Base-by-base conservation (phyloP, 352 stramenopile species). In the Pythium chondricola region DNA sequence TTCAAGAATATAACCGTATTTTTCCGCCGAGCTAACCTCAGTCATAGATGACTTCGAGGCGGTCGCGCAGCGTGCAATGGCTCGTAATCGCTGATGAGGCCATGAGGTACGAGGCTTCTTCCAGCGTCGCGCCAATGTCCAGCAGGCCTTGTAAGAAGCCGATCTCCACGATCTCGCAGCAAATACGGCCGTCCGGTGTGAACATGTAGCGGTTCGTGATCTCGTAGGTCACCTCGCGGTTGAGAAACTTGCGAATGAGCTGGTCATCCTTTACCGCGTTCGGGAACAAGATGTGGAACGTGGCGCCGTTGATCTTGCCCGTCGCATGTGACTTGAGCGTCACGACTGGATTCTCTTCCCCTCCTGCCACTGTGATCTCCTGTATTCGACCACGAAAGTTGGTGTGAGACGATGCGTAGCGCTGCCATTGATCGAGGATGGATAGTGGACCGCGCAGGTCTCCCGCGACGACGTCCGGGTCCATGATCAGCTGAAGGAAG, bases 261-360 rank as follows among this genome's bases (percentile, higher is more conserved):
- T 18, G 39, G 16, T 55, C 33, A 20, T 51, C 14, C 21, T 29
- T 25, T 4, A 61, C 18, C 1, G 36, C 52, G 14, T 42, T 17
- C 2, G 52, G 52, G 21, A 60, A 60, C n/a, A 60, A 22, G 22
- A 39, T 54, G 39, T 45, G 46, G 38, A 60, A 60, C 30, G 52
- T 60, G 37, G 52, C 44, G 22, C 43, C 44, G 1, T 43, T 60
- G 44, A 60, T 60, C 32, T 48, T 54, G 29, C 44, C 52, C 10
- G 37, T 43, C 2, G 52, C 52, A 8, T 10, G 33, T 9, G 52
- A 43, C 10, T 48, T 35, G 20, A 60, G 44, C 36, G 42, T 48
- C 6, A 60, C 44, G 16, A 60, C 44, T 6, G 52, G 32, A 20
- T 54, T 44, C 1, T 49, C 43, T 22, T 48, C 29, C 3, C 32